Conservation (phyloP, 78 protist genomes). For the Dictyostelium firmibasis region DNA sequence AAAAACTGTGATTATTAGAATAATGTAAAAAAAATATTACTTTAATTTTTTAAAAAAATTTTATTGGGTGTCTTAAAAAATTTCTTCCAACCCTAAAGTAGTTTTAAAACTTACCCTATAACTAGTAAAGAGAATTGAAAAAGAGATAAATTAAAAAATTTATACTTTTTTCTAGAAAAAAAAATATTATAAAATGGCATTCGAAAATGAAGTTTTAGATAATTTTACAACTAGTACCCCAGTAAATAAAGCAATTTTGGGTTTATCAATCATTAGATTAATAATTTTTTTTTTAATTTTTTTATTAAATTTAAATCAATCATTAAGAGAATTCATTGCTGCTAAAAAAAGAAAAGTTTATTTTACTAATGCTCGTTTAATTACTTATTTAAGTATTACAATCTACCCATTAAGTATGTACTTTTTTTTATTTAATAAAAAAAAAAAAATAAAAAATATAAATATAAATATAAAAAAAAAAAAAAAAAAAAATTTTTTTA, state of each 20-base stretch:
- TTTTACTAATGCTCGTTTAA: neutral
- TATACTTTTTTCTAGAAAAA: neutral
- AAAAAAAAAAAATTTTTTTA: no score
- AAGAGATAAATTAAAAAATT: neutral
- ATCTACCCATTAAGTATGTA: neutral
- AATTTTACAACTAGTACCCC: neutral
- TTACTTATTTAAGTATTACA: neutral
- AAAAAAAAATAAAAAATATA: neutral
- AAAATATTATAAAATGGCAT: neutral
- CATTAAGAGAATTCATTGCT: neutral
- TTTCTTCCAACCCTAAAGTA: neutral
- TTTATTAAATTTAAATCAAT: neutral
- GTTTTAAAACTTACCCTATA: neutral
- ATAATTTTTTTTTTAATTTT: neutral
- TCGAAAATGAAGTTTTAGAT: neutral
- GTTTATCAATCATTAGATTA: neutral
- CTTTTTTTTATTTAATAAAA: no score
- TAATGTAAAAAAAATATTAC: neutral
- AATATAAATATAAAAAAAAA: neutral
- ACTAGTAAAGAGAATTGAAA: neutral
- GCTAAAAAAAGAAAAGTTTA: neutral
- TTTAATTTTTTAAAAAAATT: neutral
- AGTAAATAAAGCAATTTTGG: neutral
- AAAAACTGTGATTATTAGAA: neutral
- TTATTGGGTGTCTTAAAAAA: neutral